phyloP scores from a whole-genome alignment of 805 yeast genomes.

The Nakazawaea wickerhamii region DNA sequence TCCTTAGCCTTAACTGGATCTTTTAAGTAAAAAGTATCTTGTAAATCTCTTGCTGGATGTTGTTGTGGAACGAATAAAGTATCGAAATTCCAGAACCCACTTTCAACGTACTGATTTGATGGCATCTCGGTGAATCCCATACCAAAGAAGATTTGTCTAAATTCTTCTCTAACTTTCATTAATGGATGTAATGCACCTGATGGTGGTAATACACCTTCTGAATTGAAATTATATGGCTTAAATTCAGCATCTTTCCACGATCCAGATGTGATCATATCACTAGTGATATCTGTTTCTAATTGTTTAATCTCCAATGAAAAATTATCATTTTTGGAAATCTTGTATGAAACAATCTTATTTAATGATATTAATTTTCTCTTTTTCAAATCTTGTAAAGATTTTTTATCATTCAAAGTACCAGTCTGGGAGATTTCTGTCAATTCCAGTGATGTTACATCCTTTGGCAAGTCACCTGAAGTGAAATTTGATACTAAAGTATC shows the following conservation, averaged over 20 bases:
- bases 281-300: conserved; percentile 88
- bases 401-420: conserved; percentile 55
- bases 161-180: conserved; percentile 94
- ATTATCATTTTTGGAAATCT: conserved; percentile 73
- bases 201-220: conserved; percentile 83
- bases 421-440: conserved; percentile 50
- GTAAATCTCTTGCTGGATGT: conserved; percentile 99
- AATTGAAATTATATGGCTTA: conserved; percentile 93
- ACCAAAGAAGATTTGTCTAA: conserved; percentile 93
- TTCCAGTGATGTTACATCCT: conserved; percentile 62
- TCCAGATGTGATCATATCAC: conserved; percentile 83
- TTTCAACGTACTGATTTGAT: conserved; percentile 94
- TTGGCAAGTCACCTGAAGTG: conserved; percentile 38
- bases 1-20: conserved; percentile 79
- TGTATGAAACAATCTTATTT: conserved; percentile 70
- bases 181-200: conserved; percentile 97
- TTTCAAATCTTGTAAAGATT: conserved; percentile 77
- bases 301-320: conserved; percentile 77
- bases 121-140: conserved; percentile 99
- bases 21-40: conserved; percentile 95
- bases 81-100: conserved; percentile 99
- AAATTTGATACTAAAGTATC: conserved; percentile 67
- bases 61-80: conserved; percentile 96
- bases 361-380: conserved; percentile 82
- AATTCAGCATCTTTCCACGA: conserved; percentile 79